Percentiles rank a stretch among this genome's conserved stretches.
Conservation (phyloP, 176 grass and related monocot genomes). For the Bolboschoenus planiculmis region DNA sequence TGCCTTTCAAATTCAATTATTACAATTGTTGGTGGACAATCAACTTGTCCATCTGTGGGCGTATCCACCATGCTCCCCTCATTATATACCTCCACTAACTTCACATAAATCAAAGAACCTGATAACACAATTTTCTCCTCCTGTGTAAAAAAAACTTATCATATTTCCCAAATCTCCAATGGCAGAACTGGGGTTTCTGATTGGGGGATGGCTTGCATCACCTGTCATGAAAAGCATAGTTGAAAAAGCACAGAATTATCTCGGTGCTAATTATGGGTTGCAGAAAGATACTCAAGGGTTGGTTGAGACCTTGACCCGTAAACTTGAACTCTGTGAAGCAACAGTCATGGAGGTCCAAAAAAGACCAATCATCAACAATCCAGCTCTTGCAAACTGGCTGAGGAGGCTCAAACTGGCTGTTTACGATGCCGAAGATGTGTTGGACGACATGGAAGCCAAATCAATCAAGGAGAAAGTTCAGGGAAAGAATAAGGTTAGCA, state of each 20-base stretch:
- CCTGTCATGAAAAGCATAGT: background rate
- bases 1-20: no score
- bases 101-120: no score
- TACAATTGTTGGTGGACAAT: no score
- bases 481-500: slow-evolving; percentile 10
- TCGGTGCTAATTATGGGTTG: background rate
- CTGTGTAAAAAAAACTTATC: no score
- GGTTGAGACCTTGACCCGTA: background rate
- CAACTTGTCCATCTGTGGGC: no score
- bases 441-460: slow-evolving; percentile 21
- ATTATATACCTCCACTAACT: no score
- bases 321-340: background rate
- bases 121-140: no score
- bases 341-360: background rate
- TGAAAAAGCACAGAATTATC: background rate
- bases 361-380: background rate
- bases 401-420: background rate
- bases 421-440: slow-evolving; percentile 11
- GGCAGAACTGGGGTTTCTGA: background rate
- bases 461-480: background rate
- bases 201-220: background rate
- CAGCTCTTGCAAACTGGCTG: slow-evolving; percentile 9
- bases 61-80: no score
- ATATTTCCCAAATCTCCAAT: background rate
- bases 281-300: background rate